Evolutionary conservation across 192 early-diverging fungal genomes (phyloP).

Genomic region (Coemansia sp.): DNA sequence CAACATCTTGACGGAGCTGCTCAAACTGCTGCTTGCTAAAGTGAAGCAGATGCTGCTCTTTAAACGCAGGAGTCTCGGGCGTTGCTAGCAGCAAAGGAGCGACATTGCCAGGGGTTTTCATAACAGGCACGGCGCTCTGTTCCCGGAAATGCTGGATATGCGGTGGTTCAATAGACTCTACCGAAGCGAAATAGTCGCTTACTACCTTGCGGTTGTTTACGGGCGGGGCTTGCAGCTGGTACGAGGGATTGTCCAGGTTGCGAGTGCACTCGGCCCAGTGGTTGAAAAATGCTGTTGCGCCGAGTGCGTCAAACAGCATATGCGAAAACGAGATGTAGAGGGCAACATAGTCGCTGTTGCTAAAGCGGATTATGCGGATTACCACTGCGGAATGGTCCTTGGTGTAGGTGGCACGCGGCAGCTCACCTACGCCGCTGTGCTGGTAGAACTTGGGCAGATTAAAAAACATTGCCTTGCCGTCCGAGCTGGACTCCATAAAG

Average conservation of each 20-base stretch:
- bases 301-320: conserved; percentile 36
- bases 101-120: conserved; percentile 12
- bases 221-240: conserved; percentile 17
- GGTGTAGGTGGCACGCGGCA: conserved; percentile 35
- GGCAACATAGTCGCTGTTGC: conserved; percentile 26
- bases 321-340: conserved; percentile 36
- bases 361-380: conserved; percentile 34
- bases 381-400: conserved; percentile 23
- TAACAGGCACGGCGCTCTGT: not conserved
- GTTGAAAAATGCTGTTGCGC: conserved; percentile 19
- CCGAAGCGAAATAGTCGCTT: conserved; percentile 20
- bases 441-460: conserved; percentile 33
- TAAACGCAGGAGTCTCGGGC: conserved; percentile 16
- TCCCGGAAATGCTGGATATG: conserved; percentile 36
- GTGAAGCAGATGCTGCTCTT: conserved; percentile 46
- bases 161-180: conserved; percentile 23
- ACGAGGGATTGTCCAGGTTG: conserved; percentile 13
- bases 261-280: conserved; percentile 44
- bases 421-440: conserved; percentile 14
- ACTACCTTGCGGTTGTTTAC: conserved; percentile 23
- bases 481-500: conserved; percentile 16
- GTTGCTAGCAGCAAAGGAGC: conserved; percentile 36
- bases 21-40: conserved; percentile 22
- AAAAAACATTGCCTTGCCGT: conserved; percentile 29
- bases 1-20: conserved; percentile 39